Percentiles rank a stretch among this genome's conserved stretches.
These are phyloP conservation scores for Exophiala oligosperma DNA, from an alignment of 2,329 filamentous ascomycete genomes.

Conservation along the genomic window DNA sequence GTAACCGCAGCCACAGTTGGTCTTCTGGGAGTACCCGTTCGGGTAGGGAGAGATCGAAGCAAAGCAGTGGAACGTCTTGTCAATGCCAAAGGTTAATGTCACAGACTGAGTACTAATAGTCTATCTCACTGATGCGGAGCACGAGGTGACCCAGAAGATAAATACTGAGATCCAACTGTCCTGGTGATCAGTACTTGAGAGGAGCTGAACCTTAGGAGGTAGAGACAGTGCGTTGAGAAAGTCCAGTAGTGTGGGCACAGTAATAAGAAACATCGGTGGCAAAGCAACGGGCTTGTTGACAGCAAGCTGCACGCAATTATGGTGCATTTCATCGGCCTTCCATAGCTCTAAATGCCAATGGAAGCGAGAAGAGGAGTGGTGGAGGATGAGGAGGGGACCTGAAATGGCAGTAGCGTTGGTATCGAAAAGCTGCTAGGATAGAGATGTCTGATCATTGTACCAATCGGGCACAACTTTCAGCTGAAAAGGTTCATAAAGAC, in stretches of 20 bases:
- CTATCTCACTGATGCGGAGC: no score
- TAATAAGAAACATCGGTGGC: neutral
- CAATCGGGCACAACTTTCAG: conserved; percentile 6
- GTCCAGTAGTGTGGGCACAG: neutral
- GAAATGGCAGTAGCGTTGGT: neutral
- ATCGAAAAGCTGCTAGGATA: neutral
- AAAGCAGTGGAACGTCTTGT: neutral
- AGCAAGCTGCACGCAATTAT: neutral
- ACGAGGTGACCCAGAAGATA: neutral
- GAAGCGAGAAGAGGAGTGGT: neutral
- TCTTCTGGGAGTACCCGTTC: neutral
- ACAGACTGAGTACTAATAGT: neutral
- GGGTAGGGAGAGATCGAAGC: neutral
- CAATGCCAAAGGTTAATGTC: neutral
- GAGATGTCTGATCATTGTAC: conserved; percentile 11
- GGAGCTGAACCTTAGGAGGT: neutral
- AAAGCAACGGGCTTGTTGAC: neutral
- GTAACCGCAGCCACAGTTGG: neutral
- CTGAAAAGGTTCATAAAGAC: neutral
- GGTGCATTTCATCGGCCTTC: neutral
- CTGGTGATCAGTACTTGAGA: neutral
- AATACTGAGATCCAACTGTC: neutral
- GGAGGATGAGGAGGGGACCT: no score
- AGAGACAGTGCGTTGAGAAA: neutral
- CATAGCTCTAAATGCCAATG: neutral